Evolutionary conservation across 768 basidiomycete species (phyloP), one percentile per base, ranked within the genome.

Genomic region (Auricularia sp.): DNA sequence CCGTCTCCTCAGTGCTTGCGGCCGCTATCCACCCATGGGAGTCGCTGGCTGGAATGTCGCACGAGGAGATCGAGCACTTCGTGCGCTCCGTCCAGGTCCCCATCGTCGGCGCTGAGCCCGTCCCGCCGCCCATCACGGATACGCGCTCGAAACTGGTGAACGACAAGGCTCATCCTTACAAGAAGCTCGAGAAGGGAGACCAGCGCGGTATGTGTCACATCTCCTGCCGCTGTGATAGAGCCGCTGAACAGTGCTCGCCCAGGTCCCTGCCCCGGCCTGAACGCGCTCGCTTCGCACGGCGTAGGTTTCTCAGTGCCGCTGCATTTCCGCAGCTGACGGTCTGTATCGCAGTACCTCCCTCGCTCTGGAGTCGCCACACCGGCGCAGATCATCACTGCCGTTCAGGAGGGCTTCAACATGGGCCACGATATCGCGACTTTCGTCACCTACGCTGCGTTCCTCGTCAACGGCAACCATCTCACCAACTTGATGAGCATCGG

Each of bases 381-480:
- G 3, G 61, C 21, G 16, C 65, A 65, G 34, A 53, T 65, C 36
- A 29, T 65, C n/a, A 54, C 36, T 7, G 65, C 65, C n/a, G 65
- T 65, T 33, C 44, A 53, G 51, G 65, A 65, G 51, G 65, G 65
- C 21, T 65, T 65, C 61, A 65, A 65, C 51, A 53, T 65, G 65
- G 65, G 65, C 7, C 36, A 35, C 18, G 65, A 65, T 34, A 18
- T 65, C 23, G 65, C 65, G 3, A 36, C 5, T 10, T 62, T 65
- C 21, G 44, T 65, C 16, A 44, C 42, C 35, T 65, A 65, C 35
- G 61, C 61, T 35, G 65, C 61, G 36, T 35, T 44, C 39, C 35
- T 65, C 16, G 43, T 61, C 43, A 36, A 65, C 60, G 64, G 64
- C 16, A 65, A 65, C 54, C 64, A 47, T 44, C 10, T 65, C 23